Conservation (phyloP, 2,329 filamentous ascomycete genomes). For the Aspergillus fructus region DNA sequence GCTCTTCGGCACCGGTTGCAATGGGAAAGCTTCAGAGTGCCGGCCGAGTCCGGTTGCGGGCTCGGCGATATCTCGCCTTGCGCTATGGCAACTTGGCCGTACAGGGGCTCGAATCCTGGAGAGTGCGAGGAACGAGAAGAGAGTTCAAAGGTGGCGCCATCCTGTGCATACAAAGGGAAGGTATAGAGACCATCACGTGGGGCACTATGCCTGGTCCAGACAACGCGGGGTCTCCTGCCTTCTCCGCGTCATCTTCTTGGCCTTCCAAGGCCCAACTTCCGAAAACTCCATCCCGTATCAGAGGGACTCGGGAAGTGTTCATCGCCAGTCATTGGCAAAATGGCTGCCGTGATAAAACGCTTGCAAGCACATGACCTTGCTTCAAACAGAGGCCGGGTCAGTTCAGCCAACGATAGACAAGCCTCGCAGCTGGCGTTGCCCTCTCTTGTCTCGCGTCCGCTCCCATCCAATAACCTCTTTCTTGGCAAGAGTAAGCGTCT, state of each 20-base stretch:
- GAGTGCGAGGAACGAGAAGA: background rate
- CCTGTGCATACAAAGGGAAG: background rate
- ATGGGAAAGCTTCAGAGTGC: too few species aligned
- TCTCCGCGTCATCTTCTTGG: background rate
- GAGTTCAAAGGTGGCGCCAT: background rate
- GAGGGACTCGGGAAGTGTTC: too few species aligned
- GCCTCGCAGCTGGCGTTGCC: background rate
- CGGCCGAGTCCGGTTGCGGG: too few species aligned
- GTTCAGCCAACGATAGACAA: slow-evolving; percentile 3
- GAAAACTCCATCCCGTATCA: background rate
- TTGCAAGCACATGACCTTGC: background rate
- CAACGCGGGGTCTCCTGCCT: too few species aligned
- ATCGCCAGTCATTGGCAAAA: background rate
- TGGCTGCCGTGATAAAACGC: background rate
- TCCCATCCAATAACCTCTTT: background rate
- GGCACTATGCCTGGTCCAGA: too few species aligned
- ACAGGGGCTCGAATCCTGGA: too few species aligned
- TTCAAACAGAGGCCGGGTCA: background rate
- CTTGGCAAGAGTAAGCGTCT: slow-evolving; percentile 11
- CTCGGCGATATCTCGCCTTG: too few species aligned
- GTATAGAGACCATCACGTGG: background rate
- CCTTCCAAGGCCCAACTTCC: background rate
- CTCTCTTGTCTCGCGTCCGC: background rate
- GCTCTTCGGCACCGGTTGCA: too few species aligned
- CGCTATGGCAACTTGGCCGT: too few species aligned